Evolutionary conservation across 1,139 yeast species (phyloP).

Genomic region (Nadsonia starkeyi-henricii): DNA sequence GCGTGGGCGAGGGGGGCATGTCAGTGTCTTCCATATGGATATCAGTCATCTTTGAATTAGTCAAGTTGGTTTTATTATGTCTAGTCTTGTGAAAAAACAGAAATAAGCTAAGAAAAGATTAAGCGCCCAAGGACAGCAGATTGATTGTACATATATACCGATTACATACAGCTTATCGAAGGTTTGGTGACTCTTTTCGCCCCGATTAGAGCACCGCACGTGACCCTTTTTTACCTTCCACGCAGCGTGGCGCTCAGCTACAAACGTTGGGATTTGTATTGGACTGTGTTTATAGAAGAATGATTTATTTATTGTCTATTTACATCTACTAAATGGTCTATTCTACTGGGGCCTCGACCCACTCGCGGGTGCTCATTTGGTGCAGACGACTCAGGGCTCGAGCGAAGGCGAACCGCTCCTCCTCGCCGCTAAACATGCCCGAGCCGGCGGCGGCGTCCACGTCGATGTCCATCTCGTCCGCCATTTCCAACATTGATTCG

Average conservation of each 20-base stretch:
- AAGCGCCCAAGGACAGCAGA: no score
- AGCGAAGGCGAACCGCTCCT: slow-evolving; percentile 92
- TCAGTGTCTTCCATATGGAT: slow-evolving; percentile 1
- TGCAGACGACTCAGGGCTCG: slow-evolving; percentile 80
- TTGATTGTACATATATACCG: no score
- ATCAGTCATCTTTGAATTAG: not conserved
- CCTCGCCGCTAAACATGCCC: slow-evolving; percentile 74
- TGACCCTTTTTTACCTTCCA: no score
- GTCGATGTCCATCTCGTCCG: slow-evolving; percentile 59
- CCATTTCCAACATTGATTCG: slow-evolving; percentile 23
- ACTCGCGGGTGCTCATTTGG: slow-evolving; percentile 88
- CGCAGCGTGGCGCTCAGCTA: no score
- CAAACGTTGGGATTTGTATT: no score
- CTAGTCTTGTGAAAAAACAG: no score
- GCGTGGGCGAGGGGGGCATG: slow-evolving; percentile 27
- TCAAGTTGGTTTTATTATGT: no score
- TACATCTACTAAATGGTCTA: no score
- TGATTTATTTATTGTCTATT: no score
- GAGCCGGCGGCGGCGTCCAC: slow-evolving; percentile 64
- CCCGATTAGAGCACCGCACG: not conserved
- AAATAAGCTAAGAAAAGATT: no score
- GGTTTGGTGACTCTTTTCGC: not conserved
- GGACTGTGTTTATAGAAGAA: no score
- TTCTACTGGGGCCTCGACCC: slow-evolving; percentile 63
- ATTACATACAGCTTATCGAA: not conserved